Evolutionary conservation across 495 filamentous ascomycete species (phyloP).

Genomic region (Penicillium cosmopolitanum): DNA sequence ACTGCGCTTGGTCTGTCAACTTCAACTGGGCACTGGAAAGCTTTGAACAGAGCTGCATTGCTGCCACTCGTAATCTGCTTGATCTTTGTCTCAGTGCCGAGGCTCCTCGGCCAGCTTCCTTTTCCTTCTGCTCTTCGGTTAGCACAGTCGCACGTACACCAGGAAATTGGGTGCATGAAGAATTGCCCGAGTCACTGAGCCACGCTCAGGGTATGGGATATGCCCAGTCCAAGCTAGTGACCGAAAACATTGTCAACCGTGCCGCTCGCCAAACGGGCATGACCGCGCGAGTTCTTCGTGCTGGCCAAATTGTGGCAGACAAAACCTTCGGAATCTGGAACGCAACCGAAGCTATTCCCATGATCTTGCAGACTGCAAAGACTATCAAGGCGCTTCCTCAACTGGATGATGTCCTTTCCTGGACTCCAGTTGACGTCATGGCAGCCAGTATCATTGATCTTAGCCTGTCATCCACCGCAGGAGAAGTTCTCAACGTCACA

Average conservation of each 20-base stretch:
- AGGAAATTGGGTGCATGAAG: conserved; percentile 46
- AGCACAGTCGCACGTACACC: conserved; percentile 48
- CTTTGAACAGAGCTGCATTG: conserved; percentile 60
- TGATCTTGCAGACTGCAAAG: conserved; percentile 55
- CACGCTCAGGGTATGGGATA: conserved; percentile 62
- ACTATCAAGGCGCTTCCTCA: conserved; percentile 55
- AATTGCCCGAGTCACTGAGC: conserved; percentile 46
- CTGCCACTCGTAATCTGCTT: conserved; percentile 58
- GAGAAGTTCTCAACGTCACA: conserved; percentile 42
- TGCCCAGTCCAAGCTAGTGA: conserved; percentile 65
- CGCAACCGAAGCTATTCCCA: conserved; percentile 62
- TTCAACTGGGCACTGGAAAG: conserved; percentile 65
- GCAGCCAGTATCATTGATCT: conserved; percentile 44
- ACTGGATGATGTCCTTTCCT: conserved; percentile 54
- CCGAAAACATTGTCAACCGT: conserved; percentile 52
- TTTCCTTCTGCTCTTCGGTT: conserved; percentile 66
- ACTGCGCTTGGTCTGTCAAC: conserved; percentile 75
- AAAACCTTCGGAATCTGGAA: conserved; percentile 62
- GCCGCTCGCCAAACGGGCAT: conserved; percentile 39
- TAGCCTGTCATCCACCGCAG: conserved; percentile 20
- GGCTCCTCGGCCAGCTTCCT: conserved; percentile 33
- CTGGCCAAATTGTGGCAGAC: conserved; percentile 64
- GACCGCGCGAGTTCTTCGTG: conserved; percentile 47
- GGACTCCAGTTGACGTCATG: conserved; percentile 64
- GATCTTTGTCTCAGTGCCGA: conserved; percentile 49